These are phyloP conservation scores for Ilyonectria sp. DNA, from an alignment of 2,329 filamentous ascomycete genomes.

Conservation along the genomic window DNA sequence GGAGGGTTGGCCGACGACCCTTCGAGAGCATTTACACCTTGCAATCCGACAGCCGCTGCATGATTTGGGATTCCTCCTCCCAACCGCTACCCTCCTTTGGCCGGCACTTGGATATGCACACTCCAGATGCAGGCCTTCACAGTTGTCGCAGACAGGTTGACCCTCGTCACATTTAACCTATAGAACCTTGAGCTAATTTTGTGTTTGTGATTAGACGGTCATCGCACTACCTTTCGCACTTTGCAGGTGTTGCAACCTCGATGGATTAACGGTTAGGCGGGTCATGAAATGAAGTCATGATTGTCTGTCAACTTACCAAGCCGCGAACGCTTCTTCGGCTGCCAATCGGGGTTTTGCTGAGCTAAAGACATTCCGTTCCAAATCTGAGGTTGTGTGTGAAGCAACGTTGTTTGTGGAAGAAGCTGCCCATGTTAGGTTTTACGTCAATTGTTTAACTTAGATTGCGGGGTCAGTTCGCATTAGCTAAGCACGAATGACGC, in stretches of 20 bases:
- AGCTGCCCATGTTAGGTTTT: neutral
- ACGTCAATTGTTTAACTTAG: neutral
- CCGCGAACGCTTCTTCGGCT: slow-evolving; percentile 15
- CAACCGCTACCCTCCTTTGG: neutral
- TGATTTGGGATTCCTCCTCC: slow-evolving; percentile 15
- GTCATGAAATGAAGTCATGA: neutral
- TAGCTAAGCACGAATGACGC: neutral
- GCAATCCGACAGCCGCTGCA: slow-evolving; percentile 17
- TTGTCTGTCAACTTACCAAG: slow-evolving; percentile 8
- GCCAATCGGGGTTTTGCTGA: neutral
- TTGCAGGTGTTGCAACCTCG: slow-evolving; percentile 14
- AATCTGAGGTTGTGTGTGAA: neutral
- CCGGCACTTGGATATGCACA: slow-evolving; percentile 15
- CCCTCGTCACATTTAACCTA: slow-evolving; percentile 42
- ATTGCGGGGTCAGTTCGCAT: neutral
- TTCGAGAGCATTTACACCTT: slow-evolving; percentile 18
- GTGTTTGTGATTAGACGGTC: neutral
- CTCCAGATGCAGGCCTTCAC: slow-evolving; percentile 30
- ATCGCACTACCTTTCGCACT: neutral
- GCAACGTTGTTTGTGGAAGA: neutral
- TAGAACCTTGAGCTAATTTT: neutral
- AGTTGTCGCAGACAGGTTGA: slow-evolving; percentile 31
- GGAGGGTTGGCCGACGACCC: neutral
- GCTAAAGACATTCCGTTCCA: neutral
- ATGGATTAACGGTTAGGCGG: neutral